Evolutionary conservation across 495 filamentous ascomycete genomes (phyloP), one percentile per base, ranked within the genome.

Genomic region (Hypoxylon perforatum): DNA sequence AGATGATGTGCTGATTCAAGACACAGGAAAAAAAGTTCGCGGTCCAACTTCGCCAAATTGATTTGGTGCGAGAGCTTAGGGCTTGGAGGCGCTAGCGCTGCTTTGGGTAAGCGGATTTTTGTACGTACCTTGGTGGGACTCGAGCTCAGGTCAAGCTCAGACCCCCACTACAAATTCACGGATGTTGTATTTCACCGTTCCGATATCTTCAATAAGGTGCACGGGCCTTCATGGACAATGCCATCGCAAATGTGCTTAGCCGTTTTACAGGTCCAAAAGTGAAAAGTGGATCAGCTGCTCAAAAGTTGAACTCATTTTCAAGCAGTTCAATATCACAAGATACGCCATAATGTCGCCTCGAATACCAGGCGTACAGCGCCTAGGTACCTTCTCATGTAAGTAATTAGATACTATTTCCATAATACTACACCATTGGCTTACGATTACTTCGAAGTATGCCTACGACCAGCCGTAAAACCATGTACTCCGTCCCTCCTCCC

Each of bases 301-400:
- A 72, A 63, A 64, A 65, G 50, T 64, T 62, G 33, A 56, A 51
- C 51, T 47, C 28, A 56, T 19, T 44, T 48, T 25, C 21, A 42
- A 52, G 8, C 39, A 69, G 56, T 41, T 63, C 62, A 65, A 46
- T 22, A 19, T 28, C 46, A 33, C 45, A 51, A 28, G n/a, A 71
- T 59, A 70, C 47, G 25, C 65, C 78, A 81, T 61, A 50, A 95
- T 95, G 92, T 86, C 92, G 71, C 91, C 89, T 21, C 88, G 91
- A 82, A 82, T 93, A 81, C 81, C 87, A 55, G 68, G 84, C 58
- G 80, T 86, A 60, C 81, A 87, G 71, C 86, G 87, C 73, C 79
- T 89, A 33, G 85, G 86, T 73, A 85, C 84, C 19, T 80, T 90
- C 33, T 85, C 82, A 59, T 78, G 92, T 91, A 82, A 78, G 77